Evolutionary conservation across 2,329 filamentous ascomycete species (phyloP).

Genomic region (Penicillium concentricum): DNA sequence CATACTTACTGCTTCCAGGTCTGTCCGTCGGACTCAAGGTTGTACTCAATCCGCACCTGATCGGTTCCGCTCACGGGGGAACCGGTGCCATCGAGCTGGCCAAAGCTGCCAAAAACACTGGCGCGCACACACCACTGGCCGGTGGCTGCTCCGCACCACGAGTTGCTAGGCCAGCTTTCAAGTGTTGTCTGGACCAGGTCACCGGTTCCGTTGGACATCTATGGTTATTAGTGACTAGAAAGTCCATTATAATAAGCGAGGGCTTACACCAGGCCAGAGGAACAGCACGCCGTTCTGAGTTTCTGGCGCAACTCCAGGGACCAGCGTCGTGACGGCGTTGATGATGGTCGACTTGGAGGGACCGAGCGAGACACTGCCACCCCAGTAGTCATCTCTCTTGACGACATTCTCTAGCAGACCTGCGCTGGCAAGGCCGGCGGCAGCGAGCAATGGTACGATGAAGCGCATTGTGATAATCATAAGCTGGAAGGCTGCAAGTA

Average conservation of each 20-base stretch:
- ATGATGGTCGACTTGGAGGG: slow-evolving; percentile 40
- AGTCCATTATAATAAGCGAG: no score
- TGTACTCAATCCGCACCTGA: slow-evolving; percentile 34
- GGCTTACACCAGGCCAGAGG: slow-evolving; percentile 41
- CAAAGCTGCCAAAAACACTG: slow-evolving; percentile 44
- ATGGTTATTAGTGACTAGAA: not conserved
- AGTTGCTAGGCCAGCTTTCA: slow-evolving; percentile 43
- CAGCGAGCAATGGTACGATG: slow-evolving; percentile 2
- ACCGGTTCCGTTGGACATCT: slow-evolving; percentile 47
- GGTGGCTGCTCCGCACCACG: slow-evolving; percentile 42
- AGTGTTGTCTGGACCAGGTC: slow-evolving; percentile 46
- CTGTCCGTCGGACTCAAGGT: slow-evolving; percentile 23
- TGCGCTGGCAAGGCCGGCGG: slow-evolving; percentile 10
- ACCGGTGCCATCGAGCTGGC: slow-evolving; percentile 36
- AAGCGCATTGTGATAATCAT: slow-evolving; percentile 7
- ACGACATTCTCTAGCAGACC: slow-evolving; percentile 18
- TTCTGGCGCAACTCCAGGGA: slow-evolving; percentile 40
- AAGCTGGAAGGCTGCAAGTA: not conserved
- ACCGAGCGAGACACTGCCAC: slow-evolving; percentile 41
- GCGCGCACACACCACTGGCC: slow-evolving; percentile 46
- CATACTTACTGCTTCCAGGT: slow-evolving; percentile 32
- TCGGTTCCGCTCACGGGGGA: slow-evolving; percentile 24
- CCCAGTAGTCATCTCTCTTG: slow-evolving; percentile 40
- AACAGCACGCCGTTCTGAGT: slow-evolving; percentile 42
- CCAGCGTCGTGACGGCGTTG: slow-evolving; percentile 43